Percentiles rank a stretch among this genome's conserved stretches.
Evolutionary conservation across 2,329 filamentous ascomycete species (phyloP).

Genomic region (Calonectria crousiana): DNA sequence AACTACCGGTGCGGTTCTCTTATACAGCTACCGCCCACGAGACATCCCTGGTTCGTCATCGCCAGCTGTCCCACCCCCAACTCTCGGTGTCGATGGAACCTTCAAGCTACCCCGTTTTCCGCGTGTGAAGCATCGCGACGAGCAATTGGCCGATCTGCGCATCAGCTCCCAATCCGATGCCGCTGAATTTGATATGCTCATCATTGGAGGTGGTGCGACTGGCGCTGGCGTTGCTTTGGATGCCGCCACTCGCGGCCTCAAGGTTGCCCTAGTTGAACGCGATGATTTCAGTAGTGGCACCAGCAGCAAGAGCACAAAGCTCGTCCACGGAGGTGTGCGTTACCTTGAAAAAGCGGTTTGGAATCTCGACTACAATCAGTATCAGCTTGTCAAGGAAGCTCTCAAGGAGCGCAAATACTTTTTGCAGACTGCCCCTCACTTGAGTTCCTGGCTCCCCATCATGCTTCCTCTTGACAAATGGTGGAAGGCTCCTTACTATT

Average conservation of each 20-base stretch:
- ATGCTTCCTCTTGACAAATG: conserved; percentile 81
- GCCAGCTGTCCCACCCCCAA: conserved; percentile 77
- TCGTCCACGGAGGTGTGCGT: conserved; percentile 81
- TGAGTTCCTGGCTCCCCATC: conserved; percentile 80
- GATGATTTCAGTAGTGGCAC: conserved; percentile 82
- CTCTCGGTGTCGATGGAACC: conserved; percentile 75
- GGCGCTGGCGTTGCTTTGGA: conserved; percentile 79
- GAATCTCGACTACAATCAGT: conserved; percentile 81
- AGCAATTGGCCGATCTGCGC: conserved; percentile 74
- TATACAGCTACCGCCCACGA: conserved; percentile 73
- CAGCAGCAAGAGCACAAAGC: conserved; percentile 81
- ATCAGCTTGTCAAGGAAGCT: conserved; percentile 78
- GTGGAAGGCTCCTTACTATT: conserved; percentile 84
- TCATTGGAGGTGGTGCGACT: conserved; percentile 79
- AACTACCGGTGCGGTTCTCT: conserved; percentile 58
- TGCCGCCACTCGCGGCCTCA: conserved; percentile 77
- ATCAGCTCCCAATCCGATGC: conserved; percentile 46
- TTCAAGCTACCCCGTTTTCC: conserved; percentile 77
- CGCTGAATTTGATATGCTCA: conserved; percentile 74
- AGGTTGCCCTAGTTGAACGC: conserved; percentile 78
- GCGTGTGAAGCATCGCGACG: conserved; percentile 69
- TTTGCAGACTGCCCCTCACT: conserved; percentile 79
- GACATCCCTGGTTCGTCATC: conserved; percentile 79
- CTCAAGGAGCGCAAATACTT: conserved; percentile 82
- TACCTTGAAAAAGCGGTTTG: conserved; percentile 82